Conservation (phyloP, 768 basidiomycete genomes). For the Pisolithus sp. region DNA sequence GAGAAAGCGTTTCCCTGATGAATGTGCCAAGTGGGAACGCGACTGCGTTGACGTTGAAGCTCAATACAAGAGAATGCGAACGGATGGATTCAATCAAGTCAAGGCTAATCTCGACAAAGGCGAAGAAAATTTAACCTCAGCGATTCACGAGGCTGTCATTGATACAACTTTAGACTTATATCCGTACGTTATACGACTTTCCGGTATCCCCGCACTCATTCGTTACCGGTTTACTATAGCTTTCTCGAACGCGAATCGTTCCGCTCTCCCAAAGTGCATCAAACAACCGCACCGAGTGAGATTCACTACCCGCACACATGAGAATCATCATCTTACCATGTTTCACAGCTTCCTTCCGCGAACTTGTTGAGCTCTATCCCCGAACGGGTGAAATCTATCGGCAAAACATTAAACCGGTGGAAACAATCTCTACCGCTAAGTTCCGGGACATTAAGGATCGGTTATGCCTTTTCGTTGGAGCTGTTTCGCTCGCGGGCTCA, state of each 20-base stretch:
- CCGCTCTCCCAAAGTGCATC: not conserved
- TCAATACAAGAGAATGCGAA: not conserved
- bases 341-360: constrained; percentile 7
- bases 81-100: not conserved
- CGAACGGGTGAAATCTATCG: not conserved
- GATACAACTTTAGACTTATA: constrained; percentile 16
- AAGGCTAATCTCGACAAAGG: not conserved
- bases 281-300: not conserved
- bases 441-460: not conserved
- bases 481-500: not conserved
- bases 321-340: not conserved
- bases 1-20: constrained; percentile 15
- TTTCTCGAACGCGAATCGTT: constrained; percentile 12
- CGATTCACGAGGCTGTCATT: constrained; percentile 21
- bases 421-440: not conserved
- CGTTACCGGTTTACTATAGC: constrained; percentile 3
- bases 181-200: constrained; percentile 16
- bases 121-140: constrained; percentile 4
- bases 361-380: constrained; percentile 9
- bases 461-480: not conserved
- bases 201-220: not conserved
- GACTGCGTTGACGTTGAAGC: not conserved
- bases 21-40: constrained; percentile 20
- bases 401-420: too few relatives aligned
- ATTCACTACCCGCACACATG: not conserved